phyloP scores from a whole-genome alignment of 257 asterid genomes.

The Paraleonurus japonicus region DNA sequence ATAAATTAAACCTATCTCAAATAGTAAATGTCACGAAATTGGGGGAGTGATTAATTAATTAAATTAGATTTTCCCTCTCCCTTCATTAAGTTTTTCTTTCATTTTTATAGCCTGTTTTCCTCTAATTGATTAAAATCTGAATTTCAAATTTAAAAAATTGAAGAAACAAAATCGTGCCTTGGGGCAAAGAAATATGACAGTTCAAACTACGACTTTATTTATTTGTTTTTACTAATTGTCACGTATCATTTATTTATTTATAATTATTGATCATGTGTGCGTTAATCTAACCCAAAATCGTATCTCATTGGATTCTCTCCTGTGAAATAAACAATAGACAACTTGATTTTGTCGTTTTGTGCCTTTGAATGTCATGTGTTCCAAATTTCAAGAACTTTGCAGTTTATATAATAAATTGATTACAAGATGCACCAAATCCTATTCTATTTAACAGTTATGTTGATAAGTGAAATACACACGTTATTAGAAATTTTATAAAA shows the following conservation, averaged over 20 bases:
- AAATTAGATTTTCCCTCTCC: too few species aligned
- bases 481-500: too few species aligned
- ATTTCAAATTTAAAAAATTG: neutral
- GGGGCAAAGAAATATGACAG: slow-evolving; percentile 4
- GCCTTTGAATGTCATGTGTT: slow-evolving; percentile 26
- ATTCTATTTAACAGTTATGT: too few species aligned
- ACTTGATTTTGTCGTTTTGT: slow-evolving; percentile 29
- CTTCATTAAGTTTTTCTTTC: too few species aligned
- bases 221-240: neutral
- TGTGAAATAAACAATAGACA: slow-evolving; percentile 12
- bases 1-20: too few species aligned
- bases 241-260: neutral
- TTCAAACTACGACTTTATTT: neutral
- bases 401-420: neutral
- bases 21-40: too few species aligned
- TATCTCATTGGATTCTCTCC: slow-evolving; percentile 38
- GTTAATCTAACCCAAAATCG: neutral
- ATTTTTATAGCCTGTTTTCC: too few species aligned
- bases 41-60: too few species aligned
- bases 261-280: neutral
- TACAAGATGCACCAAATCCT: slow-evolving; percentile 12
- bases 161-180: neutral
- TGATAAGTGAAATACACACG: too few species aligned
- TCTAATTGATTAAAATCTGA: neutral
- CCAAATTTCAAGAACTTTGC: slow-evolving; percentile 33